Conservation (phyloP, 441 rosid species). For the Viola pubescens region DNA sequence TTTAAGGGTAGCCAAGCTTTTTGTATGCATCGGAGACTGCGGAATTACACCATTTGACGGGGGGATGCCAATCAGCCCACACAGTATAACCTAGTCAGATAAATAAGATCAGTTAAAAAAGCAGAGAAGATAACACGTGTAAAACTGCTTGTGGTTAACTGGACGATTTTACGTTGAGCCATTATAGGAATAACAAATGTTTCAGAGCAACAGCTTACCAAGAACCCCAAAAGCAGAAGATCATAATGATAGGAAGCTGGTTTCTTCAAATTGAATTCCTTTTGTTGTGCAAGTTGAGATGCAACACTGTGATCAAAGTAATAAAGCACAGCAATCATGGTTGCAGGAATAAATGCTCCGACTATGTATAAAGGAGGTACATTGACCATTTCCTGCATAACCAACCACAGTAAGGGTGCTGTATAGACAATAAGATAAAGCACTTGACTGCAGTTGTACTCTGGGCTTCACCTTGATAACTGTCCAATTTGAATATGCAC, state of each 20-base stretch:
- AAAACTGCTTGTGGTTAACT: not conserved
- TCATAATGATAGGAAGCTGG: constrained; percentile 75
- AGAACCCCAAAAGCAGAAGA: constrained; percentile 61
- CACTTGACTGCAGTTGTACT: not conserved
- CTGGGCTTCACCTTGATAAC: constrained; percentile 48
- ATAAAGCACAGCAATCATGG: constrained; percentile 78
- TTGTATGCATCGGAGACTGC: constrained; percentile 81
- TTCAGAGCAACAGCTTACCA: constrained; percentile 32
- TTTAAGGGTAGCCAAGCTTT: constrained; percentile 68
- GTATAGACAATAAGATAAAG: too few species aligned
- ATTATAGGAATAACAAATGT: constrained; percentile 3
- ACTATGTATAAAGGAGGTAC: constrained; percentile 66
- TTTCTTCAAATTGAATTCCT: constrained; percentile 74
- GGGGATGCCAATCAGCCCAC: constrained; percentile 78
- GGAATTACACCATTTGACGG: constrained; percentile 83
- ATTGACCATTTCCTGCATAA: constrained; percentile 57
- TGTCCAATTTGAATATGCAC: constrained; percentile 76
- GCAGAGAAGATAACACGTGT: not conserved
- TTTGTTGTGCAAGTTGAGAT: constrained; percentile 73
- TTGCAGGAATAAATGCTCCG: constrained; percentile 79
- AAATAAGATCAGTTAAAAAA: constrained; percentile 6
- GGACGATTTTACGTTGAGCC: not conserved
- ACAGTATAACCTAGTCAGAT: constrained; percentile 45
- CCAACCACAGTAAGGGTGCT: not conserved
- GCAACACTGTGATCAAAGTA: constrained; percentile 86